Evolutionary conservation across 2,329 filamentous ascomycete genomes (phyloP).

Genomic region (Zymoseptoria brevis): DNA sequence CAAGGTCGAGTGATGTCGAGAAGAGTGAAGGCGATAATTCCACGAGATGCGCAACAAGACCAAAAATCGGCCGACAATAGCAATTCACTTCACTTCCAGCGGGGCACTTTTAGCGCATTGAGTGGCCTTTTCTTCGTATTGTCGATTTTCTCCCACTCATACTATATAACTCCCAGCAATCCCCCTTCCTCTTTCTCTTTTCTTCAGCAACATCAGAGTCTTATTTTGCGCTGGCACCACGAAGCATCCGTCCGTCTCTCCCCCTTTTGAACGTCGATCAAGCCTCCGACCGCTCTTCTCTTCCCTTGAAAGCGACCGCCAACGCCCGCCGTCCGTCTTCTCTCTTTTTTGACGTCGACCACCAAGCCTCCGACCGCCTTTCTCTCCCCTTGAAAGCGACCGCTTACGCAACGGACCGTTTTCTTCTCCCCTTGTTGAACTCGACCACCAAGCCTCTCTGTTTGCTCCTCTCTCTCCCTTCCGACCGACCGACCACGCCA

Average conservation of each 20-base stretch:
- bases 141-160: neutral
- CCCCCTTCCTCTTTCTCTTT: neutral
- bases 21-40: neutral
- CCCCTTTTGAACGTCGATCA: neutral
- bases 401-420: neutral
- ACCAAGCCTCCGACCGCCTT: neutral
- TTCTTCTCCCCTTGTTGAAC: neutral
- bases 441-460: neutral
- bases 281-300: neutral
- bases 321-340: neutral
- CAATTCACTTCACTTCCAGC: neutral
- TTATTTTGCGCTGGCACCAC: neutral
- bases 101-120: neutral
- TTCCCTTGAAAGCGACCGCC: neutral
- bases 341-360: neutral
- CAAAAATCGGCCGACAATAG: neutral
- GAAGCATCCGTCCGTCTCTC: neutral
- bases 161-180: neutral
- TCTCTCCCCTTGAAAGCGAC: neutral
- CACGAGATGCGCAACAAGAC: neutral
- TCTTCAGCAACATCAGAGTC: neutral
- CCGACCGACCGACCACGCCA: neutral
- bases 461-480: neutral
- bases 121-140: neutral
- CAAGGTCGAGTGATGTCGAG: neutral